Evolutionary conservation across 495 filamentous ascomycete genomes (phyloP), one percentile per base, ranked within the genome.

Genomic region (Pyrenula aspistea): DNA sequence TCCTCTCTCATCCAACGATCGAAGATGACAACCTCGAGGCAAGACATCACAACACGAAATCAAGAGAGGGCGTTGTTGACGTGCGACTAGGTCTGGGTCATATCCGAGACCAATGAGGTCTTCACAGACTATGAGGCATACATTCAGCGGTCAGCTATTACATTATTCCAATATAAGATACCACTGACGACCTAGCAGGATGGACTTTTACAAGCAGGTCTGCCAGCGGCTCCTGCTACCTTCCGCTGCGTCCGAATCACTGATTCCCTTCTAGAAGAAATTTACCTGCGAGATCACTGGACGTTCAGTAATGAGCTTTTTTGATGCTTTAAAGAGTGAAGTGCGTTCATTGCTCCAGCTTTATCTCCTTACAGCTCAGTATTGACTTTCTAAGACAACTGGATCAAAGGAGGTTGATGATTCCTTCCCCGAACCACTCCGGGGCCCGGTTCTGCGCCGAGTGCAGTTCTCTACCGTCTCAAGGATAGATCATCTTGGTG

Each of bases 271-370:
- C 53, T 61, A 93, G 82, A 87, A 84, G 58, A 83, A 85, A 50
- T 99, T 97, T 65, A 95, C 92, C 54, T 96, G 92, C 68, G 86
- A 93, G 60, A 92, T 96, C 58, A 96, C 89, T 2, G 93, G 93
- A 31, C 91, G 95, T 69, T 94, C 91, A 24, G 87, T 86, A 24
- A 71, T 96, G 61, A 92, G 78, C n/a, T 97, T 95, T 68, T 96
- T 95, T 57, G 89, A 97, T 55, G 93, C 93, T 2, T 76, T 91
- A 15, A 83, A 88, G 66, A 96, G 91, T 69, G 94, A 98, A 81
- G 93, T 96, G 81, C 48, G 83, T 71, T 53, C 55, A 15, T 42
- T 42, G 8, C 4, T 8, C 58, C 10, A 24, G 55, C n/a, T 25
- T 25, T 0, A 24, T 51, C 54, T 42, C 48, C 25, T 22, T 21